A percentile compares a stretch with the other conserved stretches of the same genome.
phyloP scores from a whole-genome alignment of 495 filamentous ascomycete genomes.

The Hyaloscypha variabilis region DNA sequence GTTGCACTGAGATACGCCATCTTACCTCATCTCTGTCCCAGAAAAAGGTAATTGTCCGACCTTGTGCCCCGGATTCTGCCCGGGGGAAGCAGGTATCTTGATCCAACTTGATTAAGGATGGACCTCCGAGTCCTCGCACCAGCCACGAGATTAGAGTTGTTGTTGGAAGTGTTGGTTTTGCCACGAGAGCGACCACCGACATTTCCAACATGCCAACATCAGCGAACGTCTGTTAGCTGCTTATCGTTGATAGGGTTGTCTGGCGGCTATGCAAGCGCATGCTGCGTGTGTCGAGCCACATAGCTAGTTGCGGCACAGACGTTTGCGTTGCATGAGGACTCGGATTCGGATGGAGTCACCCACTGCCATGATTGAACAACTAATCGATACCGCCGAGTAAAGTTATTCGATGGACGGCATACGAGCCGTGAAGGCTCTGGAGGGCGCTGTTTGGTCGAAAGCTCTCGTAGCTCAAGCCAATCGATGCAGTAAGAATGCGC shows the following conservation, averaged over 20 bases:
- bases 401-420: not conserved
- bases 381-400: not conserved
- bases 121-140: conserved; percentile 5
- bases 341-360: conserved; percentile 6
- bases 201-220: conserved; percentile 7
- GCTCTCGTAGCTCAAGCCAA: not conserved
- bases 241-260: conserved; percentile 18
- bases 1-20: conserved; percentile 10
- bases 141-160: conserved; percentile 19
- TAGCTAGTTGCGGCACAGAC: conserved; percentile 20
- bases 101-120: conserved; percentile 12
- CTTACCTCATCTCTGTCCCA: conserved; percentile 6
- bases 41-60: conserved; percentile 7
- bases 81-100: not conserved
- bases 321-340: not conserved
- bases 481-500: not conserved
- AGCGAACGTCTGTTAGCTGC: not conserved
- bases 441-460: not conserved
- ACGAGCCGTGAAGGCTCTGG: not conserved
- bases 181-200: not conserved
- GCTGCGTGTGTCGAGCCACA: conserved; percentile 11
- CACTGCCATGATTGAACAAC: not conserved
- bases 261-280: conserved; percentile 31
- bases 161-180: conserved; percentile 4
- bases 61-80: conserved; percentile 22